Percentiles rank a stretch among this genome's conserved stretches.
phyloP scores from a whole-genome alignment of 257 asterid genomes.

The Striga asiatica region DNA sequence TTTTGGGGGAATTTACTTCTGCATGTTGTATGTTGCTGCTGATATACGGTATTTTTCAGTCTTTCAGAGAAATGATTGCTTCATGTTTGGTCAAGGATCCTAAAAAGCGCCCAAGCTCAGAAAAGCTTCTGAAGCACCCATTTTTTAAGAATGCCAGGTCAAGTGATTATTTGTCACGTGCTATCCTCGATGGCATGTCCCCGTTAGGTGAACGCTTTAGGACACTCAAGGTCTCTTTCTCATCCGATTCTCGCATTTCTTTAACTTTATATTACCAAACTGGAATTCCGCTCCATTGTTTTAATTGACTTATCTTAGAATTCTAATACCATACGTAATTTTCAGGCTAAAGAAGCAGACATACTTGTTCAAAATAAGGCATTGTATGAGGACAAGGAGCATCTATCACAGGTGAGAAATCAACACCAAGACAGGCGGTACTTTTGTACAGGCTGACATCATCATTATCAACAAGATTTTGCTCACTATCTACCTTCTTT shows the following conservation, averaged over 20 bases:
- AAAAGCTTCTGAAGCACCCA: conserved; percentile 92
- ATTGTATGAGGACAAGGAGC: conserved; percentile 81
- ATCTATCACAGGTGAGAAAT: conserved; percentile 68
- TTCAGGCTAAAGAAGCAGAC: conserved; percentile 92
- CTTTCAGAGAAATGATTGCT: conserved; percentile 89
- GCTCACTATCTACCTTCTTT: background rate
- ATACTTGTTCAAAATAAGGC: conserved; percentile 66
- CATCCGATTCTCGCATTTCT: conserved; percentile 25
- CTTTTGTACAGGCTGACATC: no score
- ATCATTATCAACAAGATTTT: background rate
- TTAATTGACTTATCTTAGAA: conserved; percentile 3
- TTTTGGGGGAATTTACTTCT: conserved; percentile 14
- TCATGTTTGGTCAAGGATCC: conserved; percentile 99
- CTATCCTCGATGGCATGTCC: conserved; percentile 60
- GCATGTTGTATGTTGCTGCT: conserved; percentile 16
- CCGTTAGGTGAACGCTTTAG: conserved; percentile 97
- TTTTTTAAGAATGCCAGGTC: conserved; percentile 76
- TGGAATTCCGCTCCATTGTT: conserved; percentile 7
- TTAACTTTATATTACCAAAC: conserved; percentile 10
- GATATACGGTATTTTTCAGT: conserved; percentile 41
- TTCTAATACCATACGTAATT: conserved; percentile 18
- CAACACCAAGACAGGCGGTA: conserved; percentile 9
- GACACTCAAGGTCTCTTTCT: conserved; percentile 83
- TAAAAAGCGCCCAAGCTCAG: conserved; percentile 90
- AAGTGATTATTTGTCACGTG: conserved; percentile 54